Conservation (phyloP, 306 rosid species). For the Cucurbita ficifolia region DNA sequence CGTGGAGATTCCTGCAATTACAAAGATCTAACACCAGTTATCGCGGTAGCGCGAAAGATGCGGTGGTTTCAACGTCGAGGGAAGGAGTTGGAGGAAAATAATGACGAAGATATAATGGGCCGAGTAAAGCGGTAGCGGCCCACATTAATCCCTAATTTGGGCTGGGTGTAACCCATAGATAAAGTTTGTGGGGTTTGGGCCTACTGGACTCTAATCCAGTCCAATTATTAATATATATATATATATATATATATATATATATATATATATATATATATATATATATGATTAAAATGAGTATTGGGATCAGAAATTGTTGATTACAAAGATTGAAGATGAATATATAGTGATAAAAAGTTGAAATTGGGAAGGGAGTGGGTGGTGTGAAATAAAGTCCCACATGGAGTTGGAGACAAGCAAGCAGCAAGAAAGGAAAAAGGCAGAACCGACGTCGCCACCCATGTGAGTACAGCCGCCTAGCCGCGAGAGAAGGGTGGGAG, state of each 20-base stretch:
- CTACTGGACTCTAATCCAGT: too few relatives aligned
- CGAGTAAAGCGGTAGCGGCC: too few relatives aligned
- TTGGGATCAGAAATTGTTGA: not conserved
- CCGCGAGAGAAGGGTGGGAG: not conserved
- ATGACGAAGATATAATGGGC: too few relatives aligned
- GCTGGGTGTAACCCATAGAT: too few relatives aligned
- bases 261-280: too few relatives aligned
- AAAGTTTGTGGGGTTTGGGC: too few relatives aligned
- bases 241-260: too few relatives aligned
- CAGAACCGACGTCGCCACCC: constrained; percentile 17
- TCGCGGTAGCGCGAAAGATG: not conserved
- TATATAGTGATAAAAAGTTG: not conserved
- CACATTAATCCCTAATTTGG: too few relatives aligned
- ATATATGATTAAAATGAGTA: not conserved
- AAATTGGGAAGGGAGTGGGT: not conserved
- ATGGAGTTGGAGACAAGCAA: constrained; percentile 6
- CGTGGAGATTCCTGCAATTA: not conserved
- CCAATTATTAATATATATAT: too few relatives aligned
- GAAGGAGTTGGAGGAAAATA: too few relatives aligned
- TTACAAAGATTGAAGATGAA: not conserved
- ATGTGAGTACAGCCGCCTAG: constrained; percentile 20
- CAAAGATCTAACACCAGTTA: not conserved
- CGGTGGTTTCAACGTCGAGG: not conserved
- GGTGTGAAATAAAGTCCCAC: not conserved
- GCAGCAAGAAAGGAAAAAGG: constrained; percentile 9